Conservation (phyloP, 805 yeast genomes). For the Starmera pachycereana region DNA sequence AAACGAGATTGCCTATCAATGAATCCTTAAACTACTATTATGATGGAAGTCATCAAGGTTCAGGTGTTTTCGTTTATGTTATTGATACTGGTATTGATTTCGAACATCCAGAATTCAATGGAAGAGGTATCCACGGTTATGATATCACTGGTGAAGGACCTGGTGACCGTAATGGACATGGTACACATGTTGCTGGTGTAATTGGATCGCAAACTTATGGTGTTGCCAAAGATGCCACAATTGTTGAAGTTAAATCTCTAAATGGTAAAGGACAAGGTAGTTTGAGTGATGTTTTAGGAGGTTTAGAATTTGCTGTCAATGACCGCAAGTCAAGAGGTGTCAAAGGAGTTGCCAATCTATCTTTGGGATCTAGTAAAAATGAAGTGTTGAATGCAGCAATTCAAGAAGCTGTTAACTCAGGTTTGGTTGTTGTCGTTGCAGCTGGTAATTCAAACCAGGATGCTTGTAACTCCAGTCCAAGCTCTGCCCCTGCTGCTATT, state of each 20-base stretch:
- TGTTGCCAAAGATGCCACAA: conserved; percentile 58
- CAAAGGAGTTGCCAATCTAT: conserved; percentile 65
- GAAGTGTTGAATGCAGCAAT: conserved; percentile 64
- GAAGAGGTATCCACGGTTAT: conserved; percentile 46
- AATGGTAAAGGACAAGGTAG: conserved; percentile 62
- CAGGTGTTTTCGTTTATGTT: conserved; percentile 61
- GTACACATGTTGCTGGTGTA: conserved; percentile 89
- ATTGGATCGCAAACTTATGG: conserved; percentile 76
- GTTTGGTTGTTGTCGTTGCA: conserved; percentile 65
- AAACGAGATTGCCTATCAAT: conserved; percentile 23
- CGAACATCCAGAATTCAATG: conserved; percentile 53
- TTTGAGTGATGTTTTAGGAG: conserved; percentile 52
- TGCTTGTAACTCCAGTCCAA: conserved; percentile 84
- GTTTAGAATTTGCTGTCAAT: conserved; percentile 57
- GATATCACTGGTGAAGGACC: conserved; percentile 52
- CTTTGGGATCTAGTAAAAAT: conserved; percentile 69
- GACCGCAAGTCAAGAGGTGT: conserved; percentile 30
- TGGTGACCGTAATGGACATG: conserved; percentile 80
- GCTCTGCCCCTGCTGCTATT: conserved; percentile 59
- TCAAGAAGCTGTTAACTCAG: conserved; percentile 62
- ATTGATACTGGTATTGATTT: conserved; percentile 75
- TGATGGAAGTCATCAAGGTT: conserved; percentile 38
- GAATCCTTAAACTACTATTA: conserved; percentile 35
- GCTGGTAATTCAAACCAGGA: conserved; percentile 78
- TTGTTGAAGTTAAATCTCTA: conserved; percentile 70